Base-by-base conservation (phyloP, 495 filamentous ascomycete genomes). In the Penicillium bialowiezense region DNA sequence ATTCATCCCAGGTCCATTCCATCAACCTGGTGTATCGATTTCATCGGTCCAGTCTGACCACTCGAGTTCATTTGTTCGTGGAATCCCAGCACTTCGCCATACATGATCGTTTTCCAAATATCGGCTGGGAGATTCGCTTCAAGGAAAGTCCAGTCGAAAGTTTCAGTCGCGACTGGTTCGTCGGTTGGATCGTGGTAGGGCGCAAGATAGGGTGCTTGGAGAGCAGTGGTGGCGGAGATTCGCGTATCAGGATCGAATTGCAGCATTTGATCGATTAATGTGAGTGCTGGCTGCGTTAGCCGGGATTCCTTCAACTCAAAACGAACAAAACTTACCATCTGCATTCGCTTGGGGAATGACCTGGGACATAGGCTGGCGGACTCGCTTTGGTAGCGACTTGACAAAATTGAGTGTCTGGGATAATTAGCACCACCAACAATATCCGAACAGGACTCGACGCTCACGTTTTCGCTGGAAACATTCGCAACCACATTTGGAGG, bases 91-190 rank as follows among this genome's bases (percentile, higher is more conserved):
- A 98, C 96, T 65, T 98, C 93, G 45, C 90, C 91, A 72, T 98
- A 97, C 92, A 98, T 98, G 88, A 97, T 96, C 61, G 96, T 96
- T 72, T 97, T 97, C 93, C 93, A 98, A 4, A 92, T 93, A 59
- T 98, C 92, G 18, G 96, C 88, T 0, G 93, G 90, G 33, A 98
- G 73, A 70, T 97, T 89, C 19, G 91, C 93, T 63, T 98, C 91
- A 59, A 96, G 96, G 70, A 97, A 97, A 13, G 90, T 92, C 93
- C 93, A 98, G 64, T 98, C 93, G 58, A 97, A 96, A 67, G 90
- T 91, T 75, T 96, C 90, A 39, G 92, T 87, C 20, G 93, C 88
- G 3, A 87, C 84, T 1, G 93, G 93, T 70, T 98, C 93, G 64
- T 98, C 93, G 13, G 84, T 89, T 5, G 92, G 91, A 58, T 98